Conservation (phyloP, 2,329 filamentous ascomycete genomes). For the Trichoderma pleuroti region DNA sequence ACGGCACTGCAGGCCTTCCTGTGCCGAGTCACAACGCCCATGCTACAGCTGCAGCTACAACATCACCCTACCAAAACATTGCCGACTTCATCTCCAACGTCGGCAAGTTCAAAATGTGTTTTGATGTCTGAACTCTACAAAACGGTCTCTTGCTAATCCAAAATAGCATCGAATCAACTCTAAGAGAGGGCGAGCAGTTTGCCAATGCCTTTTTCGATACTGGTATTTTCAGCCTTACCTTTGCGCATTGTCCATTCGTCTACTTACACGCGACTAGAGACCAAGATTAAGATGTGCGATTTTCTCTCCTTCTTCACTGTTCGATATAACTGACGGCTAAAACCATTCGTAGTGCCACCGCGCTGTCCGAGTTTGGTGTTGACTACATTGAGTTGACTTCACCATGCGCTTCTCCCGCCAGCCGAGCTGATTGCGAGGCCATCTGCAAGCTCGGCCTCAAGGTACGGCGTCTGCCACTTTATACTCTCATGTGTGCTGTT, state of each 20-base stretch:
- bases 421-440: slow-evolving; percentile 77
- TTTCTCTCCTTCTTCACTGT: background rate
- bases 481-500: background rate
- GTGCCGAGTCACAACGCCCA: background rate
- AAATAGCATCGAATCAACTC: slow-evolving; percentile 15
- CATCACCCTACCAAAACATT: background rate
- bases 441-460: slow-evolving; percentile 91
- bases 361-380: slow-evolving; percentile 53
- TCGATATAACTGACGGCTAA: background rate
- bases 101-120: background rate
- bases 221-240: slow-evolving; percentile 24
- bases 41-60: background rate
- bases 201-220: slow-evolving; percentile 72
- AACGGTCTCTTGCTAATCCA: background rate
- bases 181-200: slow-evolving; percentile 28
- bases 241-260: background rate
- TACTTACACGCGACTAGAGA: slow-evolving; percentile 19
- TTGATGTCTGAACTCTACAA: background rate
- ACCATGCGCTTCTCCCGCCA: slow-evolving; percentile 76
- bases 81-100: background rate
- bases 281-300: slow-evolving; percentile 26
- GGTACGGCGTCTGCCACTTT: background rate
- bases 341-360: slow-evolving; percentile 19
- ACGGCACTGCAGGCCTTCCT: background rate
- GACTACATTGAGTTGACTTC: slow-evolving; percentile 67